Percentiles rank a stretch among this genome's conserved stretches.
Evolutionary conservation across 2,329 filamentous ascomycete species (phyloP).

Genomic region (Fusarium liriodendri): DNA sequence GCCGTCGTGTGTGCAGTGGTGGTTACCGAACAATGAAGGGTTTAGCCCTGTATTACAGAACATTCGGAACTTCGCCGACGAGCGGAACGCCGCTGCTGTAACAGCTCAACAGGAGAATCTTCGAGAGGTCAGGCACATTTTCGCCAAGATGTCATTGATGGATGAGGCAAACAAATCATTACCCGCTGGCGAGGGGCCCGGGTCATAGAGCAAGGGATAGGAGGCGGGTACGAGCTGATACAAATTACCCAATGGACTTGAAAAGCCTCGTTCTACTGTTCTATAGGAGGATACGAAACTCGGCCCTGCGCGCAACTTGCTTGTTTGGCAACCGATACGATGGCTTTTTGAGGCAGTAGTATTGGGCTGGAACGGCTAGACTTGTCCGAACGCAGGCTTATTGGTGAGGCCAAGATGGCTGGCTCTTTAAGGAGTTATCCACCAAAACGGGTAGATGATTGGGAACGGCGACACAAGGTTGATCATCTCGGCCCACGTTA

Average conservation of each 20-base stretch:
- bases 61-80: constrained; percentile 84
- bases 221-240: not conserved
- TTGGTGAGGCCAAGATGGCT: not conserved
- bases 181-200: constrained; percentile 2
- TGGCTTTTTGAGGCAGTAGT: not conserved
- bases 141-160: constrained; percentile 65
- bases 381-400: not conserved
- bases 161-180: constrained; percentile 33
- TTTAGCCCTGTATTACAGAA: constrained; percentile 79
- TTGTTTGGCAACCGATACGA: not conserved
- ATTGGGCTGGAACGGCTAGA: not conserved
- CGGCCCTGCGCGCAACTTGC: not conserved
- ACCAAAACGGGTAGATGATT: not conserved
- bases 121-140: constrained; percentile 80
- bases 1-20: constrained; percentile 81
- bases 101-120: constrained; percentile 72
- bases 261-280: not conserved
- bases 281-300: not conserved
- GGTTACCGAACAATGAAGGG: constrained; percentile 86
- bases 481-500: not conserved
- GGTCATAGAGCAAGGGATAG: not conserved
- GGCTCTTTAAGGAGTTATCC: not conserved
- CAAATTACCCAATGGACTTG: not conserved
- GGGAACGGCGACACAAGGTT: not conserved
- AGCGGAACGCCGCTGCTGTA: constrained; percentile 73